Base-by-base conservation (phyloP, 805 yeast genomes). In the Maudiozyma serrabonitensis region DNA sequence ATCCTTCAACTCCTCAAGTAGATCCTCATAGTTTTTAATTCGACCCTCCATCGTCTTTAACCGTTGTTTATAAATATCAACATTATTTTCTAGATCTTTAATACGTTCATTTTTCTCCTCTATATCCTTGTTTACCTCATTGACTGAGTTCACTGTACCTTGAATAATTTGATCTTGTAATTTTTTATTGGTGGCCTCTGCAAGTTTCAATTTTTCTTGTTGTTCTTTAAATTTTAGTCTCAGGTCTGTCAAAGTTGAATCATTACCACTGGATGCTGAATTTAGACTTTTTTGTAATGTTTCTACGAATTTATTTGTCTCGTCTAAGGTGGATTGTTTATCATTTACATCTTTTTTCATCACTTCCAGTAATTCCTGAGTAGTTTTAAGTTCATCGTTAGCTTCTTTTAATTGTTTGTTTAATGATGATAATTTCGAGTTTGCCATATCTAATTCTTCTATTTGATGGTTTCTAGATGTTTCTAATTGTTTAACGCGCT, bases 1-100 rank as follows among this genome's bases (percentile, higher is more conserved):
- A 23, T 56, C 61, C 41, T 51, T 48, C 11, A 55, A 12, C 23
- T 41, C 41, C n/a, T 41, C 42, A 5, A 49, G 7, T 15, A 31
- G 9, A 1, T 34, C 35, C 11, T 43, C 37, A 19, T 37, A 28
- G 6, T 26, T 41, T 19, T 26, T 40, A n/a, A 41, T 7, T 19
- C 23, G 26, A 15, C 41, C 42, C 6, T 42, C 45, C 16, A 28
- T 15, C 26, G 18, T 34, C 2, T 35, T 26, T 23, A 45, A 23
- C 6, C 11, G 19, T 26, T 4, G 6, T n/a, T 37, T 25, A 6
- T 23, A 28, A 3, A 48, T 45, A 2, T 45, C 32, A 23, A 44
- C 21, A 32, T 43, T 26, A 13, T 40, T 39, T 46, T 49, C 43
- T n/a, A 54, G 41, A 15, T 43, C 34, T 21, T 38, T 32, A 2